phyloP scores from a whole-genome alignment of 108 stramenopile species.

The Fistulifera pelliculosa region DNA sequence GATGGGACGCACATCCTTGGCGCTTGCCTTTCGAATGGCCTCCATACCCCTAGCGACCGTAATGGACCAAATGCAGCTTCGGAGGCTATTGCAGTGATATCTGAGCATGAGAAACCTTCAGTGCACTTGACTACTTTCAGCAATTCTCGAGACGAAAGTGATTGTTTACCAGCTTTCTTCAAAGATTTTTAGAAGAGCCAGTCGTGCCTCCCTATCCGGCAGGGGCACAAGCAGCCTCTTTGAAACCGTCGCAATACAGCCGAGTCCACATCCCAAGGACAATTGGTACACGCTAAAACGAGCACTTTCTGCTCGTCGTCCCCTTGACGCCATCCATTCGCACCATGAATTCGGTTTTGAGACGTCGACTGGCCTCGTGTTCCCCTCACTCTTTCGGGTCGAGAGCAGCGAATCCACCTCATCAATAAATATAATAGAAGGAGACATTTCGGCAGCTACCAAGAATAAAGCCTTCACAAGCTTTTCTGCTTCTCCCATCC shows the following conservation, averaged over 20 bases:
- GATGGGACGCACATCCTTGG: constrained; percentile 40
- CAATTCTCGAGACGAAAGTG: constrained; percentile 18
- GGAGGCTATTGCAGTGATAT: constrained; percentile 46
- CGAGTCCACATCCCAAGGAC: constrained; percentile 91
- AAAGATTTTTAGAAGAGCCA: constrained; percentile 39
- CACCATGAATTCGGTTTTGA: constrained; percentile 95
- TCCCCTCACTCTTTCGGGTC: constrained; percentile 51
- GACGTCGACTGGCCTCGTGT: constrained; percentile 88
- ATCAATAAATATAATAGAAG: constrained; percentile 89
- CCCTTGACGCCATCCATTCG: constrained; percentile 87
- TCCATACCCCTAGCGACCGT: constrained; percentile 37
- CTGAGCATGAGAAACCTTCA: constrained; percentile 53
- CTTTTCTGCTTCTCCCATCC: constrained; percentile 87
- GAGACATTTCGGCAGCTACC: constrained; percentile 54
- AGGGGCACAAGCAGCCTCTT: constrained; percentile 89
- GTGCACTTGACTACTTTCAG: constrained; percentile 26
- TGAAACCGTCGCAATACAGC: constrained; percentile 80
- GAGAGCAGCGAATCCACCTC: constrained; percentile 88
- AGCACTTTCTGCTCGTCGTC: constrained; percentile 35
- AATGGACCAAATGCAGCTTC: constrained; percentile 60
- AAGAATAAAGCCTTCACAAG: constrained; percentile 74
- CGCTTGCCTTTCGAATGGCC: constrained; percentile 28
- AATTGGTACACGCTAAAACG: constrained; percentile 89
- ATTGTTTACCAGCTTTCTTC: constrained; percentile 32
- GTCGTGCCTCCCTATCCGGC: constrained; percentile 60